Evolutionary conservation across 495 filamentous ascomycete genomes (phyloP).

Genomic region (Aspergillus olivimuriae): DNA sequence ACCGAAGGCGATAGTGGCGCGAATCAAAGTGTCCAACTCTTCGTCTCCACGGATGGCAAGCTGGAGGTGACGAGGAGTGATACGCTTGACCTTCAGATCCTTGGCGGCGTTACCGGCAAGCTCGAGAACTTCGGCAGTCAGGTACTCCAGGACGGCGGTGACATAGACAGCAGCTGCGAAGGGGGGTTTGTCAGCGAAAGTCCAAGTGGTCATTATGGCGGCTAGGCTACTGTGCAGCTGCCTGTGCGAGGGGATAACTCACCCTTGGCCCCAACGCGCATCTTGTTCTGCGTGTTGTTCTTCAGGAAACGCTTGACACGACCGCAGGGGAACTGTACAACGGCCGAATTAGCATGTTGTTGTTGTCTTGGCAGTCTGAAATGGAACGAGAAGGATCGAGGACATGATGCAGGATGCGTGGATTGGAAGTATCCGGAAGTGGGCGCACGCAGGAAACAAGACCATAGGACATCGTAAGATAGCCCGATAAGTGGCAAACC

Average conservation of each 20-base stretch:
- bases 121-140: conserved; percentile 97
- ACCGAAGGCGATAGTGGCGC: conserved; percentile 96
- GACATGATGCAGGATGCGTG: too few relatives aligned
- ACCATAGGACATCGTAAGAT: too few relatives aligned
- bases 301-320: conserved; percentile 99
- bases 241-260: conserved; percentile 8
- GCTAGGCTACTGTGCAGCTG: not conserved
- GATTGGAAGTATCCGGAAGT: too few relatives aligned
- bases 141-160: conserved; percentile 94
- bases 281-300: conserved; percentile 99
- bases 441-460: too few relatives aligned
- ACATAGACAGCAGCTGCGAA: conserved; percentile 84
- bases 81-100: conserved; percentile 99
- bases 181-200: conserved; percentile 10
- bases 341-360: not conserved
- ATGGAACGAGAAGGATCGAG: not conserved
- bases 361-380: not conserved
- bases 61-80: conserved; percentile 95
- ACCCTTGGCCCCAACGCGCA: conserved; percentile 97
- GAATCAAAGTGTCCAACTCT: conserved; percentile 94
- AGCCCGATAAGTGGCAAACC: too few relatives aligned
- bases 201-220: not conserved
- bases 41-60: conserved; percentile 98
- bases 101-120: conserved; percentile 97
- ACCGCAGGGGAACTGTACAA: conserved; percentile 86